Conservation (phyloP, 2,329 filamentous ascomycete species). For the Pseudogymnoascus sp. region DNA sequence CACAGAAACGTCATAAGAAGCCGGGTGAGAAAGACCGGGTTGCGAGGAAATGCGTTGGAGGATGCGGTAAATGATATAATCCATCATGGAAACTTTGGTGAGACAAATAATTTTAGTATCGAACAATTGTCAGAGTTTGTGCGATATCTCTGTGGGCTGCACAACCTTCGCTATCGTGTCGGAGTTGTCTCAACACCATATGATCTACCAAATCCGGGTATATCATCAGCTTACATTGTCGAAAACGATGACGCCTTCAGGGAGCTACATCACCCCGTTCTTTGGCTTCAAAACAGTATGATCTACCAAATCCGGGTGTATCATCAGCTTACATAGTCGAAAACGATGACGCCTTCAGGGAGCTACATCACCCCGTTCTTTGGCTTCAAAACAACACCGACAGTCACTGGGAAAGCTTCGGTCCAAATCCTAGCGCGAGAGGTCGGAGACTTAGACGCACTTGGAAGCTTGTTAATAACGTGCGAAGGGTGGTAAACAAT, state of each 20-base stretch:
- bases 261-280: not conserved
- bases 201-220: too few species aligned
- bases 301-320: too few species aligned
- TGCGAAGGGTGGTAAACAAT: not conserved
- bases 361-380: not conserved
- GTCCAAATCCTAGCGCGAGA: not conserved
- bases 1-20: not conserved
- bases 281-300: not conserved
- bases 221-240: not conserved
- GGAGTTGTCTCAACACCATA: not conserved
- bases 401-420: not conserved
- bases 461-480: not conserved
- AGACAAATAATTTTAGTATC: not conserved
- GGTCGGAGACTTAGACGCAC: not conserved
- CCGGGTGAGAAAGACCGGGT: not conserved
- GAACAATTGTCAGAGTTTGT: not conserved
- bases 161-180: not conserved
- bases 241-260: not conserved
- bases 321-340: not conserved
- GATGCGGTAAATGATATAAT: not conserved
- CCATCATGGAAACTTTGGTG: not conserved
- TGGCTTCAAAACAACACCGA: not conserved
- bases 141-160: not conserved
- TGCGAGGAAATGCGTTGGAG: not conserved
- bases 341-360: not conserved